phyloP scores from a whole-genome alignment of 139 green algal species.

The Microglena sp. region DNA sequence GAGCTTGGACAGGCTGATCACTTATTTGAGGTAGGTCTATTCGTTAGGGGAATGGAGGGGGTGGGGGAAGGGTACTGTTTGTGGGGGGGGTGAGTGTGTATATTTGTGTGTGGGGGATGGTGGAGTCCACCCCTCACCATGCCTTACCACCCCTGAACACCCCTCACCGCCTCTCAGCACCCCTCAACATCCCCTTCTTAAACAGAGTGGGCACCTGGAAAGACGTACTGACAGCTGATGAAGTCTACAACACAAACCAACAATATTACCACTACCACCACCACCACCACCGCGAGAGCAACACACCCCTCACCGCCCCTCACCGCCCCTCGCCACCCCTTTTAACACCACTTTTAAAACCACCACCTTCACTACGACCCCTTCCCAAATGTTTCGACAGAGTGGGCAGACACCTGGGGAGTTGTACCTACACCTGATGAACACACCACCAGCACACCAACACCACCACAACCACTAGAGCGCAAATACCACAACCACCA shows the following conservation, averaged over 20 bases:
- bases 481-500: too few species aligned
- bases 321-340: too few species aligned
- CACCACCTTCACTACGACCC: background rate
- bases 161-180: too few species aligned
- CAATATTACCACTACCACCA: background rate
- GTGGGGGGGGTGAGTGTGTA: too few species aligned
- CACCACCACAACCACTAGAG: too few species aligned
- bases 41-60: background rate
- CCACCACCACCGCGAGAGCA: background rate
- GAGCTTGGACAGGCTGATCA: too few species aligned
- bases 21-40: background rate
- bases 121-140: too few species aligned
- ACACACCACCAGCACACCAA: too few species aligned
- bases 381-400: background rate
- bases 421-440: slow-evolving; percentile 12
- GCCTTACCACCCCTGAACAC: too few species aligned
- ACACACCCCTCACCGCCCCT: too few species aligned
- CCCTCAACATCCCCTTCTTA: background rate
- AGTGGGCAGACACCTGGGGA: slow-evolving; percentile 1
- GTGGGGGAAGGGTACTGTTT: background rate
- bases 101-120: too few species aligned
- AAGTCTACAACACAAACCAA: background rate
- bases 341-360: background rate
- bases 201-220: background rate
- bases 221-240: background rate